phyloP scores from a whole-genome alignment of 202 grass and related monocot species.

The Cymbopogon flexuosus region DNA sequence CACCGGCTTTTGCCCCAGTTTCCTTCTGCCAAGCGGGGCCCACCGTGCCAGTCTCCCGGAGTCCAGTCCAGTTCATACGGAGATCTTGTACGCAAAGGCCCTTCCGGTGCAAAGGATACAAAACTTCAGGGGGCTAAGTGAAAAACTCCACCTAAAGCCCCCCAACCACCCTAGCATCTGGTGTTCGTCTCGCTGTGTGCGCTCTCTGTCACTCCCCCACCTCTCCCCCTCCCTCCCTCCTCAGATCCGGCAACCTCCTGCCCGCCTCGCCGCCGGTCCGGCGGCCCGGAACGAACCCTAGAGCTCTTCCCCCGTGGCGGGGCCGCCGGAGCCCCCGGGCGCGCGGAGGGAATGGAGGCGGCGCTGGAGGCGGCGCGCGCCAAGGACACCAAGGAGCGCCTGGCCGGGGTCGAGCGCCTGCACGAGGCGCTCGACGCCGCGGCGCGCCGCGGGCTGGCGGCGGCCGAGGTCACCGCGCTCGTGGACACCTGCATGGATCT shows the following conservation, averaged over 20 bases:
- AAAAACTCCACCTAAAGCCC: constrained; percentile 41
- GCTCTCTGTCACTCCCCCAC: constrained; percentile 37
- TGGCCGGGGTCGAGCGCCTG: constrained; percentile 83
- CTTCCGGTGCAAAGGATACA: not conserved
- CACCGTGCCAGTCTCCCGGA: not conserved
- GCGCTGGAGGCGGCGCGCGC: constrained; percentile 86
- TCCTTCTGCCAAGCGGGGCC: not conserved
- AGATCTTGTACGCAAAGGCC: not conserved
- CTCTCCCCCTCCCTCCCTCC: not conserved
- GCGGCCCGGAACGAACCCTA: not conserved
- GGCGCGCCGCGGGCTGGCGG: too few species aligned
- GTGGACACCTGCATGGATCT: too few species aligned
- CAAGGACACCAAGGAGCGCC: constrained; percentile 81
- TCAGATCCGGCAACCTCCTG: constrained; percentile 43
- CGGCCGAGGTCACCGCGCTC: too few species aligned
- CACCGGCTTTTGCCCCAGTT: not conserved
- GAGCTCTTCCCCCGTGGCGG: not conserved
- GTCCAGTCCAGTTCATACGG: not conserved
- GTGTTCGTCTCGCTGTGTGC: constrained; percentile 25
- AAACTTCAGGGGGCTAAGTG: constrained; percentile 9
- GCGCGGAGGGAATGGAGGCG: constrained; percentile 66
- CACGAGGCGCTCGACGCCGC: constrained; percentile 49
- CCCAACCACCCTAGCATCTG: constrained; percentile 42
- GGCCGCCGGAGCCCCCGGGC: not conserved
- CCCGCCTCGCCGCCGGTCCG: constrained; percentile 18